Conservation (phyloP, 2,329 filamentous ascomycete genomes). For the Cercospora janseana region DNA sequence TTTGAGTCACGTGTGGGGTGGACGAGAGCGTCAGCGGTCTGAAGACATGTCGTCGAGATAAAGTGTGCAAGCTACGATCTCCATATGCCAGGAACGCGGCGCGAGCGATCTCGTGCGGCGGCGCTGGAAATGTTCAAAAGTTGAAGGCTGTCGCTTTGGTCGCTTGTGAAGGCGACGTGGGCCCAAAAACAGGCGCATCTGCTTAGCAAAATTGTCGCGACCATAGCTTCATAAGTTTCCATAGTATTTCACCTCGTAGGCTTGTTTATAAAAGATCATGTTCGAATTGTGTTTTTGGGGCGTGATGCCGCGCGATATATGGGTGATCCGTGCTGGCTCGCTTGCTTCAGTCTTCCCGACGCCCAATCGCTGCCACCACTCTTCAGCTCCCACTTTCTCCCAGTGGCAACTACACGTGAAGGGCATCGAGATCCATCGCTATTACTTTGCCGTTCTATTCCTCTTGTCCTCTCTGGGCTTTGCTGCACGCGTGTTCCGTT, state of each 20-base stretch:
- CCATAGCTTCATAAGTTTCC: background rate
- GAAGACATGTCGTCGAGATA: slow-evolving; percentile 20
- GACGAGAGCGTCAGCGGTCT: background rate
- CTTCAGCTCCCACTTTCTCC: background rate
- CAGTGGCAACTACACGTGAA: background rate
- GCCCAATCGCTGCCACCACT: slow-evolving; percentile 3
- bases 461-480: background rate
- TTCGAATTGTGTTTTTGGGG: background rate
- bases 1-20: slow-evolving; percentile 1
- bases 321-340: background rate
- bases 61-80: slow-evolving; percentile 12
- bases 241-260: background rate
- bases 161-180: background rate
- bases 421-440: background rate
- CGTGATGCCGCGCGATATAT: background rate
- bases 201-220: slow-evolving; percentile 7
- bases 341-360: slow-evolving; percentile 2
- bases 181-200: background rate
- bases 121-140: slow-evolving; percentile 6
- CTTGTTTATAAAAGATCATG: background rate
- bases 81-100: slow-evolving; percentile 13
- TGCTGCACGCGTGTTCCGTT: slow-evolving; percentile 1
- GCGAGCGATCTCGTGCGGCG: slow-evolving; percentile 9
- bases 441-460: background rate
- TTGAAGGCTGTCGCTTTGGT: background rate